phyloP scores from a whole-genome alignment of 805 yeast species.

The Yarrowia bubula region DNA sequence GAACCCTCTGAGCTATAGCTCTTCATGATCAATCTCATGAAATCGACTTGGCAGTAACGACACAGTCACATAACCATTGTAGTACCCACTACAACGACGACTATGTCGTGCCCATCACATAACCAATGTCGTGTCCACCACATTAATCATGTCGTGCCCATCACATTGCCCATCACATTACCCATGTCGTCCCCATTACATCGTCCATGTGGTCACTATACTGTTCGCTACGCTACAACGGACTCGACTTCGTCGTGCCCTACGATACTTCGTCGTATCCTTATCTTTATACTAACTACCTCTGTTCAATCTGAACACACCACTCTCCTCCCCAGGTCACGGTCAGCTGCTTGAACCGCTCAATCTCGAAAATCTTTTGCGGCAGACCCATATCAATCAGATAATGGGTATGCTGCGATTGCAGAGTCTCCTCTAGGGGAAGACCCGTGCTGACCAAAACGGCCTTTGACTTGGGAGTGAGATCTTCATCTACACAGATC shows the following conservation, averaged over 20 bases:
- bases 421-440: constrained; percentile 41
- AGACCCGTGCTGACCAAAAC: constrained; percentile 3
- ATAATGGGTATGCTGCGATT: constrained; percentile 52
- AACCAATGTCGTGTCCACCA: too few species aligned
- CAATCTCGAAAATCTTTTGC: constrained; percentile 48
- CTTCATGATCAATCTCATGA: too few species aligned
- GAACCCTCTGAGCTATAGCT: too few species aligned
- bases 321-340: constrained; percentile 22
- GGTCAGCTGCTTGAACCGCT: constrained; percentile 43
- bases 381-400: constrained; percentile 74
- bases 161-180: background rate
- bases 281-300: background rate
- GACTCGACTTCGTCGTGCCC: too few species aligned
- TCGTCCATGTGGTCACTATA: background rate
- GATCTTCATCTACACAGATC: background rate
- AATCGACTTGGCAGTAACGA: too few species aligned
- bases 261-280: too few species aligned
- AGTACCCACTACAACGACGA: background rate
- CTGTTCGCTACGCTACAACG: background rate
- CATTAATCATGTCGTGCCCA: background rate
- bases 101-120: too few species aligned
- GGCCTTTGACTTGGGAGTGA: constrained; percentile 3
- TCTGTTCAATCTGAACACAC: constrained; percentile 4
- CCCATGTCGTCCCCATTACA: background rate
- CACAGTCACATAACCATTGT: too few species aligned